A percentile compares a stretch with the other conserved stretches of the same genome.
Conservation (phyloP, 225 moss, liverwort and hornwort genomes). For the Takakia lepidozioides region DNA sequence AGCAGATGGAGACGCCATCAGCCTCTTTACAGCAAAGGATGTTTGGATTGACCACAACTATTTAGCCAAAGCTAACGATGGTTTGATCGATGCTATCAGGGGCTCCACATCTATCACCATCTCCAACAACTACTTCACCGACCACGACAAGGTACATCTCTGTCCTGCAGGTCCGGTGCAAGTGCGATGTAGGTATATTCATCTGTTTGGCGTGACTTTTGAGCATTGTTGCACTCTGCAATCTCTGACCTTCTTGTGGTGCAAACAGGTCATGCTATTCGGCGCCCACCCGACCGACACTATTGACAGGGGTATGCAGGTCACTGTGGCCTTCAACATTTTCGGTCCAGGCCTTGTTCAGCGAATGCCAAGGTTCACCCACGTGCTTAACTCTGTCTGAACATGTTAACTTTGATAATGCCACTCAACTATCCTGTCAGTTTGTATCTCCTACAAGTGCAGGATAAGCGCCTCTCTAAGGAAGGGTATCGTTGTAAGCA, state of each 20-base stretch:
- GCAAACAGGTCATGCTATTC: constrained; percentile 47
- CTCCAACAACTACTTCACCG: constrained; percentile 70
- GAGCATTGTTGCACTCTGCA: too few relatives aligned
- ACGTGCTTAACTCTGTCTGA: neutral
- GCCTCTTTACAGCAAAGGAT: constrained; percentile 35
- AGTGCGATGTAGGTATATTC: too few relatives aligned
- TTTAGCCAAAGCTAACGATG: constrained; percentile 43
- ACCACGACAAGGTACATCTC: constrained; percentile 42
- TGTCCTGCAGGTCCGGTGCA: too few relatives aligned
- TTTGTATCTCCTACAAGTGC: neutral
- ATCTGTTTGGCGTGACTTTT: too few relatives aligned
- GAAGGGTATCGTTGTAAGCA: neutral
- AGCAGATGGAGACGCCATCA: constrained; percentile 63
- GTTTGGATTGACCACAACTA: constrained; percentile 78
- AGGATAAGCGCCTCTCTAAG: neutral
- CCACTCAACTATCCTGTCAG: neutral
- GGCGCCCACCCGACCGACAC: constrained; percentile 46
- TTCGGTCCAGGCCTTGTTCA: constrained; percentile 50
- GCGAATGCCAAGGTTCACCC: constrained; percentile 49
- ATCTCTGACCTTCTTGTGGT: too few relatives aligned
- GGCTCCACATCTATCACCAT: constrained; percentile 56
- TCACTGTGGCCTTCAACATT: constrained; percentile 63
- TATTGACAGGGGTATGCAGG: constrained; percentile 43
- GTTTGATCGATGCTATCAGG: constrained; percentile 51
- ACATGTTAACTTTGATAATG: neutral